These are phyloP conservation scores for Penicillium egyptiacum DNA, from an alignment of 495 filamentous ascomycete species.

Conservation along the genomic window DNA sequence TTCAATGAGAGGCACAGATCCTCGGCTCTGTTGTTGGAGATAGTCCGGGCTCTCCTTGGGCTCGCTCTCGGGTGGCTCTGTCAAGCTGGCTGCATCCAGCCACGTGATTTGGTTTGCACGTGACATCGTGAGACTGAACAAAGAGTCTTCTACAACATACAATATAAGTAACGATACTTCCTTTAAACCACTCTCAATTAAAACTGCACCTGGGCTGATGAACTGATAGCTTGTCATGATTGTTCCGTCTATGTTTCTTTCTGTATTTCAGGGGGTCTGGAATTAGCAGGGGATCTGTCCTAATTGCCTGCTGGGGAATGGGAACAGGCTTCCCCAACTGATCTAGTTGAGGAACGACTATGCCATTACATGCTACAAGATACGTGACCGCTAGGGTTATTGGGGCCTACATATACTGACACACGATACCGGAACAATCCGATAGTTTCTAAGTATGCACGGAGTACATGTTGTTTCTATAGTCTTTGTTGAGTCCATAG, in stretches of 20 bases:
- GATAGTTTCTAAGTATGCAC: not conserved
- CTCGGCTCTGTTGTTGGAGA: slow-evolving; percentile 5
- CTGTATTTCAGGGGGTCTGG: not conserved
- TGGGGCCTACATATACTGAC: not conserved
- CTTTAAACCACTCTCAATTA: not conserved
- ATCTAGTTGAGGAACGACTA: not conserved
- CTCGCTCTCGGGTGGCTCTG: slow-evolving; percentile 19
- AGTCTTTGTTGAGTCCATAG: not conserved
- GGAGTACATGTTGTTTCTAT: not conserved
- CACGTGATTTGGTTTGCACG: slow-evolving; percentile 24
- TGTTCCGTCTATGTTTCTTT: not conserved
- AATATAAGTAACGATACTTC: too few relatives aligned
- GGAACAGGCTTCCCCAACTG: not conserved
- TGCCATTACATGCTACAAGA: not conserved
- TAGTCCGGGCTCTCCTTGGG: slow-evolving; percentile 3
- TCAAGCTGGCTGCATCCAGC: slow-evolving; percentile 21
- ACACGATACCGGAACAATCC: not conserved
- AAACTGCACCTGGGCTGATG: not conserved
- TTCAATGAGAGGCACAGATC: slow-evolving; percentile 21
- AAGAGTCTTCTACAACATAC: not conserved
- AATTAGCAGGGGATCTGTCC: not conserved
- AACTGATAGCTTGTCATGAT: not conserved
- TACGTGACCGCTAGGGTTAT: not conserved
- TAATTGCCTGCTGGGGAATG: not conserved
- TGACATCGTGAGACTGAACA: not conserved